These are phyloP conservation scores for Coemansia linderi DNA, from an alignment of 371 early-diverging fungal genomes.

Conservation along the genomic window DNA sequence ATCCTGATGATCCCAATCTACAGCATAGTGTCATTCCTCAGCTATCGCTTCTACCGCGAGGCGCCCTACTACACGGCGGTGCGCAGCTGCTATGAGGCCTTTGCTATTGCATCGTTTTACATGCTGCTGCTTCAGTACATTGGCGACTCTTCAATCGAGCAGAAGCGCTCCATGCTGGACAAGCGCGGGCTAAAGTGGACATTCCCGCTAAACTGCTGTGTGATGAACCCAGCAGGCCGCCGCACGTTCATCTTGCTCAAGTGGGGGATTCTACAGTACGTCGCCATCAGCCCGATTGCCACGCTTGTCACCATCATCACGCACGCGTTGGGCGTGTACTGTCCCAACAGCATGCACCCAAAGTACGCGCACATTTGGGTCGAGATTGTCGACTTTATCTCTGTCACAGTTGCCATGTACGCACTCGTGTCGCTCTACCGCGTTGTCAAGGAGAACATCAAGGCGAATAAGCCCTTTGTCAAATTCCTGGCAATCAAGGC, in stretches of 20 bases:
- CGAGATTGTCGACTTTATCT: slow-evolving; percentile 59
- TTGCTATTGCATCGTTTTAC: slow-evolving; percentile 64
- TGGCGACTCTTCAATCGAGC: slow-evolving; percentile 56
- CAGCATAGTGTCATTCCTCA: slow-evolving; percentile 63
- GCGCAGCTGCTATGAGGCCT: slow-evolving; percentile 73
- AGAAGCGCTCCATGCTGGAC: slow-evolving; percentile 44
- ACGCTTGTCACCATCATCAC: slow-evolving; percentile 64
- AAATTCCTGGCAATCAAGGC: slow-evolving; percentile 62
- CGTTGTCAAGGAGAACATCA: slow-evolving; percentile 55
- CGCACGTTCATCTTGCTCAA: slow-evolving; percentile 61
- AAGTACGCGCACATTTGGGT: slow-evolving; percentile 63
- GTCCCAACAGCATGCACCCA: slow-evolving; percentile 59
- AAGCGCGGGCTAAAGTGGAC: slow-evolving; percentile 55
- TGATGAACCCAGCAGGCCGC: slow-evolving; percentile 62
- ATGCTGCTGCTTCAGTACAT: slow-evolving; percentile 62
- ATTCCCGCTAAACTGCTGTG: slow-evolving; percentile 67
- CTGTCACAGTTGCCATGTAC: slow-evolving; percentile 60
- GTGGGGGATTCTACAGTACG: slow-evolving; percentile 68
- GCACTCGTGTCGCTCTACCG: slow-evolving; percentile 57
- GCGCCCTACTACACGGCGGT: slow-evolving; percentile 66
- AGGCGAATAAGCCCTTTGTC: slow-evolving; percentile 49
- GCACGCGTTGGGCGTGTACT: slow-evolving; percentile 57
- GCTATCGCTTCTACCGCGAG: slow-evolving; percentile 64
- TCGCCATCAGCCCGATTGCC: slow-evolving; percentile 60
- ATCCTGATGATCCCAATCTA: slow-evolving; percentile 74